These are phyloP conservation scores for Yamadazyma atmosphaerica DNA, from an alignment of 1,139 yeast species.

Conservation along the genomic window DNA sequence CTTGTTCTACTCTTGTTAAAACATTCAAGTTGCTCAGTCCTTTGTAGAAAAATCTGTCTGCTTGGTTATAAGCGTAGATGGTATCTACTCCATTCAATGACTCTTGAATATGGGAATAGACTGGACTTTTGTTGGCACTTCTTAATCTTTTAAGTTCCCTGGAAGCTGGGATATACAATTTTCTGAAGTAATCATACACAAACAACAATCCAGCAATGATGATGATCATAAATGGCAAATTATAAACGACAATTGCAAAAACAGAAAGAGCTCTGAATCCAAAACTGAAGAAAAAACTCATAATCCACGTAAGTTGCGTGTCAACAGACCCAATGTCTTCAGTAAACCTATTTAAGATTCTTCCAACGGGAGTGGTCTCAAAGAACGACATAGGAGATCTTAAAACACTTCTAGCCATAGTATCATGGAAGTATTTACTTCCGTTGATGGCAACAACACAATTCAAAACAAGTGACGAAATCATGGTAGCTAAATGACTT, in stretches of 20 bases:
- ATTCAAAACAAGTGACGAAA: conserved; percentile 32
- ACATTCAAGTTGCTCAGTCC: conserved; percentile 22
- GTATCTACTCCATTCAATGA: conserved; percentile 40
- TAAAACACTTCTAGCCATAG: conserved; percentile 36
- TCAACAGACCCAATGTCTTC: conserved; percentile 39
- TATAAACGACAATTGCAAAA: conserved; percentile 28
- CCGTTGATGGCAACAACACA: conserved; percentile 32
- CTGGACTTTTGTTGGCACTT: conserved; percentile 33
- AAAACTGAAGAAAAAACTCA: conserved; percentile 25
- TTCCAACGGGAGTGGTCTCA: conserved; percentile 45
- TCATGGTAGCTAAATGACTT: conserved; percentile 26
- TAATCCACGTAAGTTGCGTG: conserved; percentile 32
- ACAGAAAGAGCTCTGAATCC: conserved; percentile 26
- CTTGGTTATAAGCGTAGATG: conserved; percentile 31
- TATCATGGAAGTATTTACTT: conserved; percentile 37
- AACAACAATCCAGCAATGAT: conserved; percentile 22
- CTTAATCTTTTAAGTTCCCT: conserved; percentile 37
- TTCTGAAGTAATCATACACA: conserved; percentile 31
- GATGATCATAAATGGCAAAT: conserved; percentile 33
- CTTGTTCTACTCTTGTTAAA: conserved; percentile 22
- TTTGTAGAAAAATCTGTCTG: conserved; percentile 26
- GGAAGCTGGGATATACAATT: conserved; percentile 33
- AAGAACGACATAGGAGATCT: conserved; percentile 46
- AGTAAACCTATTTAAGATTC: conserved; percentile 41
- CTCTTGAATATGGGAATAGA: conserved; percentile 39